phyloP scores from a whole-genome alignment of 1,139 yeast genomes.

The Candida pseudoviswanathii region DNA sequence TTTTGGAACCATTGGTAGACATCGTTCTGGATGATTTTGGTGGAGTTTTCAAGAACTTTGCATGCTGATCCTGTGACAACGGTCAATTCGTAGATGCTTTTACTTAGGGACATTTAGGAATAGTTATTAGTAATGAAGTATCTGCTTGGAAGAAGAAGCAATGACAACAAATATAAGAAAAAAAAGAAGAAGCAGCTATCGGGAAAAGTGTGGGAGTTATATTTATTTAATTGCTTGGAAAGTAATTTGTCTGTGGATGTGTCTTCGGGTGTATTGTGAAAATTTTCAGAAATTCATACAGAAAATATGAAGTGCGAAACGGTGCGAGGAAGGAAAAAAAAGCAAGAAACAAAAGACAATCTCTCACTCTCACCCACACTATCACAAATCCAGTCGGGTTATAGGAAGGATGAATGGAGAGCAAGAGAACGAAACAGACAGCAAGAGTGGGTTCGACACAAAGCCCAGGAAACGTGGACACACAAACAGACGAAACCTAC shows the following conservation, averaged over 20 bases:
- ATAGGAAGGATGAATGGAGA: no score
- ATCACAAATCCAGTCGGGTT: no score
- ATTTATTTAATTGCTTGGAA: neutral
- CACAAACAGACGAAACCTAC: neutral
- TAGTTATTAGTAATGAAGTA: neutral
- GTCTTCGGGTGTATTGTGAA: neutral
- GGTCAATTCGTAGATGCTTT: slow-evolving; percentile 27
- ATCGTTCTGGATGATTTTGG: slow-evolving; percentile 25
- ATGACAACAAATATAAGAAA: neutral
- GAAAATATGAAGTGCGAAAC: neutral
- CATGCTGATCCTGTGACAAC: slow-evolving; percentile 30
- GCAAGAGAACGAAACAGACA: no score
- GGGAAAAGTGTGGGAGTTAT: neutral
- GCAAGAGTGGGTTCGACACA: no score
- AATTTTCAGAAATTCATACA: neutral
- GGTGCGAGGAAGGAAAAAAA: neutral
- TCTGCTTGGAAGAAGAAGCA: neutral
- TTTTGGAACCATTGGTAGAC: slow-evolving; percentile 19
- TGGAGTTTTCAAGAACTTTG: slow-evolving; percentile 26
- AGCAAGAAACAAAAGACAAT: neutral
- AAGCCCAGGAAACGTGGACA: neutral
- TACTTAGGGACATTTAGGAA: slow-evolving; percentile 15
- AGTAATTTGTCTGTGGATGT: neutral
- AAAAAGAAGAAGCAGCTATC: neutral
- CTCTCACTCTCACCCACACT: no score